Base-by-base conservation (phyloP, 768 basidiomycete species). In the Suillus occidentalis region DNA sequence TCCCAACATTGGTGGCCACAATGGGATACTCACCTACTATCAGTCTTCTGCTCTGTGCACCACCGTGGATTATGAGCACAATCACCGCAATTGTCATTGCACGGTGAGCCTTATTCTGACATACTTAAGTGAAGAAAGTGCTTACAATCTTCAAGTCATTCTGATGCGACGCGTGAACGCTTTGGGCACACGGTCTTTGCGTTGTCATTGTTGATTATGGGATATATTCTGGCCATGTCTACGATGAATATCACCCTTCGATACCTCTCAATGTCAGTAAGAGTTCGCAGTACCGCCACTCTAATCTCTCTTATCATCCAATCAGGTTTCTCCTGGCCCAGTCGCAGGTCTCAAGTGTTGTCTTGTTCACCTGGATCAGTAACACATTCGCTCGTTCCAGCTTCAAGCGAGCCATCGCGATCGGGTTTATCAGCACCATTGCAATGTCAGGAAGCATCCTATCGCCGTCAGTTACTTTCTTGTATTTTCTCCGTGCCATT, bases 1-100 rank as follows among this genome's bases (percentile, higher is more conserved):
- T 92, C 78, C 90, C 88, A 14, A 90, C 91, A 0, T 77, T 94
- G 61, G 85, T 84, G 40, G 83, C 81, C 22, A 93, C 91, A 12
- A 80, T 94, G 75, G 88, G 88, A 9, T 89, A 80, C 74, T 79
- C 76, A 63, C 74, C 79, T 36, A 89, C 88, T 2, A 76, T 86
- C 40, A 87, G 88, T 4, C 78, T 91, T 10, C 74, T 90, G 56
- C 82, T 94, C 60, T 91, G 90, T 72, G 90, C 87, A 6, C 91
- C 90, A 45, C 90, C 90, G 20, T 92, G 74, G 69, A 68, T 66
- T 20, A 71, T 76, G 40, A 72, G 71, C 2, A 73, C 71, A 14
- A 56, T 75, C 37, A 65, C 71, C 28, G 78, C 81, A 1, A 73
- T 82, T n/a, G 37, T 42, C n/a, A 36, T 64, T 7, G 53, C 61